Evolutionary conservation across 73 alveolate genomes (phyloP), one percentile per base, ranked within the genome.

Genomic region (Paramecium biaurelia): DNA sequence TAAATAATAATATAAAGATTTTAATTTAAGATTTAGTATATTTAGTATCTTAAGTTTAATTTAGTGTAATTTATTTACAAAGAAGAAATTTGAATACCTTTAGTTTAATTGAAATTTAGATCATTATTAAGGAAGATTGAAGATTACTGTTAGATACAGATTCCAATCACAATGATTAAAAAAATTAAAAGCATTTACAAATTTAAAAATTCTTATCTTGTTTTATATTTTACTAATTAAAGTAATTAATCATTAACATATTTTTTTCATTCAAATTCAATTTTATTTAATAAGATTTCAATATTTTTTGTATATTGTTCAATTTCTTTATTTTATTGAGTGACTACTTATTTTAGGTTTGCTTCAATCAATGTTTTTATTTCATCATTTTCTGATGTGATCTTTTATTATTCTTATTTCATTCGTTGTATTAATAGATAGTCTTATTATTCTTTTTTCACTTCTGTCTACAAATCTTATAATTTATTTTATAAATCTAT

Each of bases 401-500:
- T 28, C 11, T 72, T 35, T 5, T 35, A 72, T 21, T 35, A 11
- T 7, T 72, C 56, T 35, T 21, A 6, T 34, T 38, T 72, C 24
- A 32, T 23, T 32, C 3, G 7, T 72, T 72, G 28, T 72, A 72
- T 38, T 37, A 8, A 34, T 12, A 34, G 12, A 72, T 35, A 38
- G 0, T 72, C 45, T 37, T 72, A 32, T 72, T 30, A 35, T 72
- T 72, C 86, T 37, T 38, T 34, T 18, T 72, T 72, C 0, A 35
- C 56, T 32, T 72, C 38, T 6, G 7, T 15, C 14, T 72, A 23
- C 18, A 72, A 34, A 5, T 72, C 86, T 15, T 35, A 35, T 20
- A 72, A 72, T 72, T 72, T 28, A n/a, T 72, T 72, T 32, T 72
- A 38, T 20, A 72, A 21, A 14, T 72, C 86, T 72, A 38, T 72